These are phyloP conservation scores for Cadophora malorum DNA, from an alignment of 2,329 filamentous ascomycete genomes.

Conservation along the genomic window DNA sequence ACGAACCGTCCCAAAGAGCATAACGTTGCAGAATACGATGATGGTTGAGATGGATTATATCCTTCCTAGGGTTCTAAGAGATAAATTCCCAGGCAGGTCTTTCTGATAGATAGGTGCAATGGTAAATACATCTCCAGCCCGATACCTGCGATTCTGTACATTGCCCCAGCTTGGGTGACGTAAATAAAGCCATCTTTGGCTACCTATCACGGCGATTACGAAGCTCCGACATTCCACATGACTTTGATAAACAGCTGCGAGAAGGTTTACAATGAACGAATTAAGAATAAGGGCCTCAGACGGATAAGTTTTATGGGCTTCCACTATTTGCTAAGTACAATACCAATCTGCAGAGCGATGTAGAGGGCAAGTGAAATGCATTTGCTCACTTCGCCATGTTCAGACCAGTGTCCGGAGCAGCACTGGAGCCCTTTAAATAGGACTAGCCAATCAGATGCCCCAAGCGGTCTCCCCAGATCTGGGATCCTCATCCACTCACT, in stretches of 20 bases:
- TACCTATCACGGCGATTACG: neutral
- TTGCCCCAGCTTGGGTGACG: conserved; percentile 7
- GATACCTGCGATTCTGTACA: neutral
- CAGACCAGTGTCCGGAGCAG: neutral
- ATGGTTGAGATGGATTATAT: neutral
- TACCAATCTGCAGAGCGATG: neutral
- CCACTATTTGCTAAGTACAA: neutral
- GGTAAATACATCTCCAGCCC: neutral
- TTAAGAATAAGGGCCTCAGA: neutral
- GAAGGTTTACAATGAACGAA: neutral
- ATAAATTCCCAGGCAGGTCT: neutral
- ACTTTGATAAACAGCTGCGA: neutral
- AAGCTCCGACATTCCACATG: neutral
- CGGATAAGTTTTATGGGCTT: too few relatives aligned
- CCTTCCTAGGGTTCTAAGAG: neutral
- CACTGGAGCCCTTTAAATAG: neutral
- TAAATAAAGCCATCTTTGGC: neutral
- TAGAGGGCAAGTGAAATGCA: neutral
- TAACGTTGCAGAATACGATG: neutral
- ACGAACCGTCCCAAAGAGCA: neutral
- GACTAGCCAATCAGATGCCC: neutral
- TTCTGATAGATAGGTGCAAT: neutral
- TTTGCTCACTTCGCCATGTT: neutral
- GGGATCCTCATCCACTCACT: neutral
- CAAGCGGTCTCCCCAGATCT: conserved; percentile 1